phyloP scores from a whole-genome alignment of 2,329 filamentous ascomycete genomes.

The Trichoderma semiorbis region DNA sequence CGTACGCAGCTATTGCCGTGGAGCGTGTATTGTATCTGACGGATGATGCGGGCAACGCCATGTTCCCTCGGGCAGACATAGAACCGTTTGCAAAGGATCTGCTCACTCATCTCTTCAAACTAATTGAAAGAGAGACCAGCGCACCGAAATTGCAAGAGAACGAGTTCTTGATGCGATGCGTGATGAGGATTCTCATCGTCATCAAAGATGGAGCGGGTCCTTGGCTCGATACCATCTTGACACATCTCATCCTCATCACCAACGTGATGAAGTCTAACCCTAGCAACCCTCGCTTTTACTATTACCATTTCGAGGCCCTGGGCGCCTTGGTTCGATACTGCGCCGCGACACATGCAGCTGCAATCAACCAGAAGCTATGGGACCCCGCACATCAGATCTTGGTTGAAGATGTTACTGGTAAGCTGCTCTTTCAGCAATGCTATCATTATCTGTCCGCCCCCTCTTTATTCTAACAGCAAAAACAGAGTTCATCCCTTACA shows the following conservation, averaged over 20 bases:
- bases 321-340: conserved; percentile 78
- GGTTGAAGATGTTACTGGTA: conserved; percentile 75
- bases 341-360: conserved; percentile 61
- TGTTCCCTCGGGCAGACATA: conserved; percentile 78
- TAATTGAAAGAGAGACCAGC: conserved; percentile 80
- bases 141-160: conserved; percentile 97
- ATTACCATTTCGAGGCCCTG: conserved; percentile 94
- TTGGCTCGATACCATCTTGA: conserved; percentile 73
- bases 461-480: not conserved
- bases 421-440: conserved; percentile 23
- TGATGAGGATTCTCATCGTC: conserved; percentile 95
- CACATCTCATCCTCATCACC: conserved; percentile 83
- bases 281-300: conserved; percentile 96
- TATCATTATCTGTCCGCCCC: not conserved
- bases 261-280: conserved; percentile 91
- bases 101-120: conserved; percentile 81
- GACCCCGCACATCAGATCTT: conserved; percentile 78
- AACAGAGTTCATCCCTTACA: conserved; percentile 88
- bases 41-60: conserved; percentile 68
- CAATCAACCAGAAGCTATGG: conserved; percentile 79
- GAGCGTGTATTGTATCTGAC: conserved; percentile 85
- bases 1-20: conserved; percentile 94
- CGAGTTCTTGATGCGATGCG: conserved; percentile 96
- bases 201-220: conserved; percentile 76
- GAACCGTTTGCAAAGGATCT: conserved; percentile 80